Evolutionary conservation across 139 green algal genomes (phyloP), one percentile per base, ranked within the genome.

Genomic region (Haematococcus lacustris): DNA sequence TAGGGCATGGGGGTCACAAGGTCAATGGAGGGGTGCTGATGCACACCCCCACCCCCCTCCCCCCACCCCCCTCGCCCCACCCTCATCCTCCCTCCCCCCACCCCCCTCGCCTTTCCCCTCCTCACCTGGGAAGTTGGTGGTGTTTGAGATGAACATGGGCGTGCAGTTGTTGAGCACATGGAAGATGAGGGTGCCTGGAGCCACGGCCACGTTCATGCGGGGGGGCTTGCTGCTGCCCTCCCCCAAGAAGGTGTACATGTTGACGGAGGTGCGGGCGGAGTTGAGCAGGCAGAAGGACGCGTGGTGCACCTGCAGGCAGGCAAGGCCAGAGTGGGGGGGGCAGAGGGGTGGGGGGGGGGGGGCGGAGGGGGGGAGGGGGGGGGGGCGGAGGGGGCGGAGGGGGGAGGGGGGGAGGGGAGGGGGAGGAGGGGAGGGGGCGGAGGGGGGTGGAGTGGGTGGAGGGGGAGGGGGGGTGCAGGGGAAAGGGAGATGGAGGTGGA

Each of bases 181-280:
- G 59, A 73, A 77, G 32, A 83, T 78, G 40, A 83, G 73, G 3
- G 78, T 80, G 40, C 68, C 69, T 30, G 78, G 78, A 33, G 71
- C 73, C 0, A 83, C 73, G 0, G 73, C 59, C 33, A 83, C 73
- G 41, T 83, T 83, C 65, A 83, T 68, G 47, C 70, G 70, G 38
- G 78, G 78, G 37, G 78, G 73, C 39, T 78, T 75, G 7, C 64
- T 68, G n/a, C 28, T n/a, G 30, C 78, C 78, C 33, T 83, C 78
- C 33, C 30, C 78, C 68, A 83, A 39, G 41, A 83, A 77, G 25
- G 73, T 83, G 73, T 79, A 83, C 73, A 83, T 83, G 73, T 83
- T 83, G 69, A 78, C 73, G 37, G 66, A 79, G n/a, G 75, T 72
- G 25, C 73, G 69, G 0, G 61, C 71, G 43, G 59, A 70, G 63